Base-by-base conservation (phyloP, 2,329 filamentous ascomycete species). In the Rachicladosporium sp. region DNA sequence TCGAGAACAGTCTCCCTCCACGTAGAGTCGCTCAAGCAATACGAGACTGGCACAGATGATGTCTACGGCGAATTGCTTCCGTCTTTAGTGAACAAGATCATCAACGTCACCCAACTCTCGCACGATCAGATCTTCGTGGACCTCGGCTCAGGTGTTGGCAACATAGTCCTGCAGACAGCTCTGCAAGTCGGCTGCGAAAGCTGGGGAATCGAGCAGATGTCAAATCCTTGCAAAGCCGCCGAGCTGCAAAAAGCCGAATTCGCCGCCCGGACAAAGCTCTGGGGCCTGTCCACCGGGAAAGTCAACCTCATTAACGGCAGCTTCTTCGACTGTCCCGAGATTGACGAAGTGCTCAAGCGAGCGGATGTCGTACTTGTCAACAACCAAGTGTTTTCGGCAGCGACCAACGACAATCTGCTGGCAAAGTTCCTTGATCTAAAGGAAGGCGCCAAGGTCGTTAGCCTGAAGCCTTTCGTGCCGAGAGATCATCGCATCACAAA, bases 341-440 rank as follows among this genome's bases (percentile, higher is more conserved):
- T 95, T 36, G 71, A 79, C 43, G 71, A 77, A 15, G 79, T 80
- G 6, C 70, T 98, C 36, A 80, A 82, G 59, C 76, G 80, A 40
- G 89, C 91, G 2, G 91, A 98, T 57, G 88, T 96, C n/a, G 76
- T 98, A 11, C 73, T 98, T 19, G 89, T 96, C 52, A 98, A 98
- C 68, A 98, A 98, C 64, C 88, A 96, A 63, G 91, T 87, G 2
- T 98, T 98, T 62, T 88, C 81, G 4, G 80, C 88, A 10, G 73
- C 80, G 50, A 74, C 95, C 40, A 98, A 96, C 62, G 81, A 85
- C 55, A 76, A 78, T 45, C 69, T 98, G 34, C 76, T 89, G 49
- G 78, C 85, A 51, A 85, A 93, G 67, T 96, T 98, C 55, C 67
- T 98, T 44, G 91, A 98, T 55, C 68, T 96, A 46, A 96, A 95